phyloP scores from a whole-genome alignment of 352 stramenopile species.

The Discostella stelligera region DNA sequence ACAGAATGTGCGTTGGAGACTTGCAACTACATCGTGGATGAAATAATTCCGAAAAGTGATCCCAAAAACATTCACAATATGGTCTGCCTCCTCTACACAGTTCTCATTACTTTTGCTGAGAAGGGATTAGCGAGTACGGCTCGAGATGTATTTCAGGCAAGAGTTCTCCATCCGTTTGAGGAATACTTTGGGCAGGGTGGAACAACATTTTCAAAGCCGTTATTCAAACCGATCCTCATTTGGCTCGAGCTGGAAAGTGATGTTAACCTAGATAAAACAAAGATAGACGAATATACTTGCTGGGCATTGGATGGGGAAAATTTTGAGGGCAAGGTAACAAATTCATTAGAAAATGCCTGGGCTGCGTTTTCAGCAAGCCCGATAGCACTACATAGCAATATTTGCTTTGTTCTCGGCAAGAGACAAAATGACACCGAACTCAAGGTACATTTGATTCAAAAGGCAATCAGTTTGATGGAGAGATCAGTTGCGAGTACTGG shows the following conservation, averaged over 20 bases:
- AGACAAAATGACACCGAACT: conserved; percentile 17
- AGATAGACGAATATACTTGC: conserved; percentile 39
- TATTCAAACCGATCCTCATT: conserved; percentile 53
- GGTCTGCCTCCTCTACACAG: conserved; percentile 52
- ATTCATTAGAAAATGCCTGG: conserved; percentile 23
- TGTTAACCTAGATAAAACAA: conserved; percentile 12
- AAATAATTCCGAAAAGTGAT: conserved; percentile 57
- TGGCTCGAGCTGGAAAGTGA: conserved; percentile 40
- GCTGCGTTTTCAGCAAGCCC: conserved; percentile 33
- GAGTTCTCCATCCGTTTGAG: conserved; percentile 52
- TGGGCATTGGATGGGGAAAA: conserved; percentile 45
- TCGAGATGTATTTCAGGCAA: conserved; percentile 40
- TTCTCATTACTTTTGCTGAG: conserved; percentile 58
- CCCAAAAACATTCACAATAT: conserved; percentile 62
- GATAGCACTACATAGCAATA: conserved; percentile 35
- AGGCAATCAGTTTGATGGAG: conserved; percentile 28
- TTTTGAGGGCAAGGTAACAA: conserved; percentile 19
- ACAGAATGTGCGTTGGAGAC: conserved; percentile 32
- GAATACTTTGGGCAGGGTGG: conserved; percentile 47
- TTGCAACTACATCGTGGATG: conserved; percentile 52
- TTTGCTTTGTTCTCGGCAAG: conserved; percentile 42
- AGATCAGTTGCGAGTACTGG: conserved; percentile 17
- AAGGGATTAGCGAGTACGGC: conserved; percentile 46
- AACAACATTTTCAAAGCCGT: conserved; percentile 46
- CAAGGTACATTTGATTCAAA: conserved; percentile 24